Percentiles rank a stretch among this genome's conserved stretches.
Conservation (phyloP, 148 eudicot species). For the Heliamphora exappendiculata region DNA sequence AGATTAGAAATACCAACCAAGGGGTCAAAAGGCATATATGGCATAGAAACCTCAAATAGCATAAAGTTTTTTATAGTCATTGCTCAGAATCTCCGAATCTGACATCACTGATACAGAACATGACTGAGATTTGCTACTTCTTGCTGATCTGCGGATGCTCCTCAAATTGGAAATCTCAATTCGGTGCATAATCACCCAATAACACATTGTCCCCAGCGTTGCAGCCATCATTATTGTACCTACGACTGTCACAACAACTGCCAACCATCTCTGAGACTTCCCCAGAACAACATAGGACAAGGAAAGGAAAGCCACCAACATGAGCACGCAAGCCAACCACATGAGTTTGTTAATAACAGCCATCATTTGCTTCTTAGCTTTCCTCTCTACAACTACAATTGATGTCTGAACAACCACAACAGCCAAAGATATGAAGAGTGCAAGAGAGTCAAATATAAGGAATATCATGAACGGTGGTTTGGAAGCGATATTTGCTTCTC, state of each 20-base stretch:
- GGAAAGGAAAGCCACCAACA: slow-evolving; percentile 46
- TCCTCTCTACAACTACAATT: slow-evolving; percentile 40
- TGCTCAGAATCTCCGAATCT: slow-evolving; percentile 28
- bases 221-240: slow-evolving; percentile 37
- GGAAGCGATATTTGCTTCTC: slow-evolving; percentile 47
- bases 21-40: slow-evolving; percentile 4
- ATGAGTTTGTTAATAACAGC: slow-evolving; percentile 49
- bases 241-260: slow-evolving; percentile 32
- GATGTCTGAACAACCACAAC: slow-evolving; percentile 63
- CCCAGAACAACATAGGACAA: slow-evolving; percentile 45
- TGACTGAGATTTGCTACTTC: slow-evolving; percentile 34
- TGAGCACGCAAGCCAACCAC: slow-evolving; percentile 52
- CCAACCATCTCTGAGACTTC: slow-evolving; percentile 29
- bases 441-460: slow-evolving; percentile 46
- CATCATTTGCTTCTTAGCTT: slow-evolving; percentile 57
- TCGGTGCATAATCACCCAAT: slow-evolving; percentile 40
- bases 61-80: slow-evolving; percentile 35
- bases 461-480: slow-evolving; percentile 29
- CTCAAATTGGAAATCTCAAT: slow-evolving; percentile 36
- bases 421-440: slow-evolving; percentile 54
- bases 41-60: slow-evolving; percentile 28
- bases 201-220: slow-evolving; percentile 44
- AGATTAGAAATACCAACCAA: slow-evolving; percentile 1
- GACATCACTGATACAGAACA: slow-evolving; percentile 25
- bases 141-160: slow-evolving; percentile 29